Base-by-base conservation (phyloP, 2,329 filamentous ascomycete genomes). In the Penicillium sp. region DNA sequence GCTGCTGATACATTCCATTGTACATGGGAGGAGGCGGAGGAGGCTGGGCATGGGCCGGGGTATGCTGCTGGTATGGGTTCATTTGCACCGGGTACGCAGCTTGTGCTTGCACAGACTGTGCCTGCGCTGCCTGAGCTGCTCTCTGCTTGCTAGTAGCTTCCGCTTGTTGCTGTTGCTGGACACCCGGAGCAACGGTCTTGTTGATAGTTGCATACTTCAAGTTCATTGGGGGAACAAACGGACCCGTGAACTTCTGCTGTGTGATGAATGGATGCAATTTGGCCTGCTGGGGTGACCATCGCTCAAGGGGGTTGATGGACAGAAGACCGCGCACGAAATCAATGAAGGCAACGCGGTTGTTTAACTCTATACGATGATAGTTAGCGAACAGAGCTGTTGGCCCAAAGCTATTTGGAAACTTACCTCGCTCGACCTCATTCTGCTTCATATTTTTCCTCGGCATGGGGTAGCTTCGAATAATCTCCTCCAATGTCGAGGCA, bases 401-500 rank as follows among this genome's bases (percentile, higher is more conserved):
- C 31, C 31, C 4, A 33, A 14, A 13, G 29, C n/a, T 8, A 14
- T 27, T 24, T 71, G 11, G 22, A 33, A 35, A 43, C 54, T 71
- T 81, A 97, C 95, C 95, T 90, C 95, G 82, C 68, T 99, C 95
- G 63, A 99, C 89, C 77, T 99, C 95, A 66, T 87, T 90, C 74
- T 90, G 92, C 80, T 99, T 99, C 95, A 99, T 99, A 71, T 97
- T 97, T 80, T 99, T 99, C 69, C 95, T 85, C 48, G 95, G 95
- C 93, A 99, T 97, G 6, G 95, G 90, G 72, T 99, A 99, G 55
- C 90, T 92, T 73, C 96, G 91, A 78, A 99, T 98, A 63, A 99
- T 99, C 65, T 99, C 95, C 4, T 93, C 93, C 52, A 99, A 79
- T 1, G 92, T 96, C 42, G 87, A 97, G 35, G 93, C 92, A 68